phyloP scores from a whole-genome alignment of 441 rosid species.

The Manihot esculenta region DNA sequence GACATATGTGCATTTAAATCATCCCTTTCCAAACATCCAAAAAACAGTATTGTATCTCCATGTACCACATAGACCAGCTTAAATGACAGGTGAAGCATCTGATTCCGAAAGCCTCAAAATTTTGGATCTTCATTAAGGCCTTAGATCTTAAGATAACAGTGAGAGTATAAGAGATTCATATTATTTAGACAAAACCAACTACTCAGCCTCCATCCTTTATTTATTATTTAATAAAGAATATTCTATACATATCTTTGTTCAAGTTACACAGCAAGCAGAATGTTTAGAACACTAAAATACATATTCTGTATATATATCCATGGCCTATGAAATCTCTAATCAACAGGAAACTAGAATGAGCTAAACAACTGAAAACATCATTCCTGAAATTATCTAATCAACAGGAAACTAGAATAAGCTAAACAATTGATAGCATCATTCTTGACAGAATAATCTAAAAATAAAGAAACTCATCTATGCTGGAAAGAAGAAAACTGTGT shows the following conservation, averaged over 20 bases:
- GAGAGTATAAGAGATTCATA: no score
- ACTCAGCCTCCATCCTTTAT: neutral
- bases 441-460: neutral
- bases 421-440: neutral
- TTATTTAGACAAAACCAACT: no score
- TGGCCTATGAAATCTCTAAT: neutral
- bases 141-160: neutral
- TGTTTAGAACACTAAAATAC: neutral
- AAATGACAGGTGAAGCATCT: neutral
- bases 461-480: conserved; percentile 2
- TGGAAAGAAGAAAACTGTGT: neutral
- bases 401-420: neutral
- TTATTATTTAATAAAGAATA: neutral
- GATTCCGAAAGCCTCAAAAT: neutral
- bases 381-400: neutral
- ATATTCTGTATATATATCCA: neutral
- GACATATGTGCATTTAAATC: neutral
- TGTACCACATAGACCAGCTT: neutral
- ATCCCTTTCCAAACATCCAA: neutral
- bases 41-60: neutral
- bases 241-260: neutral
- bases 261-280: neutral
- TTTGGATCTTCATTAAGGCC: neutral
- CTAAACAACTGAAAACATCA: neutral
- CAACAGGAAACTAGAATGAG: neutral